Percentiles rank a stretch among this genome's conserved stretches.
These are phyloP conservation scores for Coelastrella sp. DNA, from an alignment of 139 green algal genomes.

Conservation along the genomic window DNA sequence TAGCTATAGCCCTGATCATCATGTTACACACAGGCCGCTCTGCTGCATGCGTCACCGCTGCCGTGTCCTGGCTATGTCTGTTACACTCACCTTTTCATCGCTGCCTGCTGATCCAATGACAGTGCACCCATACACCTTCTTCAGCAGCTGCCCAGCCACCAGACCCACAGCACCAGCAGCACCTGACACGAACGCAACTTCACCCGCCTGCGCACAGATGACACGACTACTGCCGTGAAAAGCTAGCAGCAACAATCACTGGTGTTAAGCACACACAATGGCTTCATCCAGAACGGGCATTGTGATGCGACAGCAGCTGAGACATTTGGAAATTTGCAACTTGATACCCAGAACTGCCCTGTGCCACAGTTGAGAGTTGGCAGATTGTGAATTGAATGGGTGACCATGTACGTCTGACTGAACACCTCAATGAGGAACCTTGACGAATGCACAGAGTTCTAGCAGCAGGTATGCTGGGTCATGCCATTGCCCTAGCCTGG, in stretches of 20 bases:
- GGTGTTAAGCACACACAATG: not conserved
- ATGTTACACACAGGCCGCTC: not conserved
- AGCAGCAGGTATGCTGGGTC: not conserved
- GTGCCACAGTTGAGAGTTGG: not conserved
- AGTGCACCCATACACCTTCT: conserved; percentile 57
- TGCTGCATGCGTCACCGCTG: not conserved
- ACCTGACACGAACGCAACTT: conserved; percentile 36
- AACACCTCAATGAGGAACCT: too few species aligned
- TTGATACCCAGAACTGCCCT: too few species aligned
- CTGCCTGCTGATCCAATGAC: conserved; percentile 62
- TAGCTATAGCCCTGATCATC: not conserved
- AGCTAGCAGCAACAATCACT: not conserved
- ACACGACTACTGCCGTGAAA: not conserved
- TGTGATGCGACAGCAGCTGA: not conserved
- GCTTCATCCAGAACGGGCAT: not conserved
- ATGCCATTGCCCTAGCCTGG: too few species aligned
- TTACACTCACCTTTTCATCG: conserved; percentile 53
- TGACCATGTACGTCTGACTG: too few species aligned
- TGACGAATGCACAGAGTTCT: not conserved
- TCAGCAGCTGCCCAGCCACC: conserved; percentile 63
- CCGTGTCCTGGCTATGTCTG: not conserved
- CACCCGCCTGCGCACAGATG: not conserved
- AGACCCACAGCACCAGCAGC: conserved; percentile 56
- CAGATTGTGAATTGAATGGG: too few species aligned
- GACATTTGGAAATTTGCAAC: not conserved